phyloP scores from a whole-genome alignment of 495 filamentous ascomycete genomes.

The Neurospora tetraspora region DNA sequence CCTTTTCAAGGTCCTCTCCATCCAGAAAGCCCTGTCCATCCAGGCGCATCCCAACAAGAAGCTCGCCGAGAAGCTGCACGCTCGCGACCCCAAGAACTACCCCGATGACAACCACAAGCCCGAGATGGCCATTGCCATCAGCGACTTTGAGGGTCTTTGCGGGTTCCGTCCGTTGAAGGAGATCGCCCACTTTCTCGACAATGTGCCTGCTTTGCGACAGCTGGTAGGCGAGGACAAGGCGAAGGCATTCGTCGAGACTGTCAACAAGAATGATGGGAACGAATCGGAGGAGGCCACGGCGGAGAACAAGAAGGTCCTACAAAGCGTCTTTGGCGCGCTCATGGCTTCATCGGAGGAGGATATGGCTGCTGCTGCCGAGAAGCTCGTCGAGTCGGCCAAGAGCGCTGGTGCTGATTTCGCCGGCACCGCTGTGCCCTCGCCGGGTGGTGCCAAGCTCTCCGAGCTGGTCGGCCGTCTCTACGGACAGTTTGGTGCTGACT shows the following conservation, averaged over 20 bases:
- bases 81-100: constrained; percentile 83
- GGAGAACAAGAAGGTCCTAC: constrained; percentile 73
- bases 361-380: constrained; percentile 51
- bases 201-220: constrained; percentile 59
- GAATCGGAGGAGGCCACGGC: constrained; percentile 38
- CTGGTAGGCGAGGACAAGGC: constrained; percentile 66
- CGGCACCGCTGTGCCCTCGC: constrained; percentile 23
- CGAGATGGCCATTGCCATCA: constrained; percentile 97
- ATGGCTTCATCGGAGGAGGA: constrained; percentile 65
- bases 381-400: constrained; percentile 63
- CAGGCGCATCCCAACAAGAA: constrained; percentile 98
- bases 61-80: constrained; percentile 81
- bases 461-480: constrained; percentile 68
- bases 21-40: constrained; percentile 89
- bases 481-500: constrained; percentile 36
- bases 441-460: constrained; percentile 53
- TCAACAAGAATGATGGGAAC: constrained; percentile 52
- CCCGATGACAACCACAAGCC: constrained; percentile 99
- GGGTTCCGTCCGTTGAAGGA: constrained; percentile 85
- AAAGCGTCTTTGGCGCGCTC: constrained; percentile 59
- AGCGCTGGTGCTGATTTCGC: constrained; percentile 52
- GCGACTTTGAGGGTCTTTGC: constrained; percentile 89
- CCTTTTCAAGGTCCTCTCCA: constrained; percentile 93
- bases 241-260: constrained; percentile 54
- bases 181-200: constrained; percentile 75